Conservation (phyloP, 805 yeast genomes). For the Lipomyces oligophaga region DNA sequence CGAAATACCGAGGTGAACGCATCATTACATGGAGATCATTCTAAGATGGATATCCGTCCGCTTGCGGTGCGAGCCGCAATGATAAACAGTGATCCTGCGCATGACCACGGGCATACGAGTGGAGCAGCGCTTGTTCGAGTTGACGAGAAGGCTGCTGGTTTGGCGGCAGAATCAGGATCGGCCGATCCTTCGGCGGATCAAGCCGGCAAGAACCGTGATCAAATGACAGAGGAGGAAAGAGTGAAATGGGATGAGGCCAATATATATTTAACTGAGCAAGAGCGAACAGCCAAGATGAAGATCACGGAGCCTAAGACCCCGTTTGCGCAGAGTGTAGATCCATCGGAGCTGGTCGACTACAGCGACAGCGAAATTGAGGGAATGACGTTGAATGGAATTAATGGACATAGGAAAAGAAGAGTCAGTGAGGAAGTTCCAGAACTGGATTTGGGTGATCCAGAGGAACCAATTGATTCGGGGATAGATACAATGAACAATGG, state of each 20-base stretch:
- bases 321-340: constrained; percentile 83
- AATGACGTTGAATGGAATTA: constrained; percentile 44
- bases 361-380: constrained; percentile 56
- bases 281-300: constrained; percentile 67
- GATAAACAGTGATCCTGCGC: constrained; percentile 5
- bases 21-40: constrained; percentile 17
- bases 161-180: neutral
- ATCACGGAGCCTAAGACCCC: constrained; percentile 97
- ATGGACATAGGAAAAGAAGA: constrained; percentile 25
- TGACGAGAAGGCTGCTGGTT: neutral
- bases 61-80: neutral
- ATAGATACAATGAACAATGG: neutral
- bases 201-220: too few species aligned
- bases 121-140: constrained; percentile 8
- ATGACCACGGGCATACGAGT: constrained; percentile 12
- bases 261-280: constrained; percentile 67
- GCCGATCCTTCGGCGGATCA: constrained; percentile 5
- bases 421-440: constrained; percentile 31
- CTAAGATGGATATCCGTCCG: constrained; percentile 7
- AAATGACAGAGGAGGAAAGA: constrained; percentile 6
- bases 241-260: constrained; percentile 78
- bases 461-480: constrained; percentile 18
- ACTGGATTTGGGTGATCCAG: constrained; percentile 34
- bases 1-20: constrained; percentile 20
- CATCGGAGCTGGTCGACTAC: constrained; percentile 67